Evolutionary conservation across 495 filamentous ascomycete genomes (phyloP), one percentile per base, ranked within the genome.

Genomic region (Aspergillus cristatus): DNA sequence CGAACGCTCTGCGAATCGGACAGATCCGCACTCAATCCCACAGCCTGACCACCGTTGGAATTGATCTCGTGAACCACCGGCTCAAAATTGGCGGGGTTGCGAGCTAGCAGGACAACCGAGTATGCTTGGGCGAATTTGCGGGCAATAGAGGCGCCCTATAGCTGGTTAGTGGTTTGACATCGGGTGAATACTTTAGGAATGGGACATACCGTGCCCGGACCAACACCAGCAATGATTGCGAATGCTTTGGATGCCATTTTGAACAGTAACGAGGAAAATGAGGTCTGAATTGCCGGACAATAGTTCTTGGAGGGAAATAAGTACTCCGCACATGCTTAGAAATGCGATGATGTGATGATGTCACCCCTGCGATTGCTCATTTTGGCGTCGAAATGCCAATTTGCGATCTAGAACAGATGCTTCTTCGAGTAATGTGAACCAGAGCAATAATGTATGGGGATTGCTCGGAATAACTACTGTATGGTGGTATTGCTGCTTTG

Each of bases 1-100:
- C 70, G 62, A 1, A 91, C 61, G 35, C 80, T 80, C 28, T 63
- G 56, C 1, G 71, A 55, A 55, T 83, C 74, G 0, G 78, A 68
- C 2, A 84, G 66, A 53, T 94, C 86, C 14, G 86, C 68, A 45
- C 74, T 76, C 47, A 93, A 77, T 14, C 86, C 88, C 18, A 86
- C 61, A 1, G 87, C 88, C 35, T 78, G 70, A 12, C 86, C 84
- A 34, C 84, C 81, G 15, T 54, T 57, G 17, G 61, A 48, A 46
- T 81, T 80, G 59, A 94, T 89, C 44, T 88, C 83, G 28, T 74
- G 47, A 3, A 88, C 81, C n/a, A 88, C 66, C 30, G 66, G 51
- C 20, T 75, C 62, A 60, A 78, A 86, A 57, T 68, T 86, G 12
- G 70, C 58, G 0, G 82, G 71, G 18, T 73, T 81, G 25, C 87